Percentiles rank a stretch among this genome's conserved stretches.
Conservation (phyloP, 2,329 filamentous ascomycete genomes). For the Plenodomus tracheiphilus region DNA sequence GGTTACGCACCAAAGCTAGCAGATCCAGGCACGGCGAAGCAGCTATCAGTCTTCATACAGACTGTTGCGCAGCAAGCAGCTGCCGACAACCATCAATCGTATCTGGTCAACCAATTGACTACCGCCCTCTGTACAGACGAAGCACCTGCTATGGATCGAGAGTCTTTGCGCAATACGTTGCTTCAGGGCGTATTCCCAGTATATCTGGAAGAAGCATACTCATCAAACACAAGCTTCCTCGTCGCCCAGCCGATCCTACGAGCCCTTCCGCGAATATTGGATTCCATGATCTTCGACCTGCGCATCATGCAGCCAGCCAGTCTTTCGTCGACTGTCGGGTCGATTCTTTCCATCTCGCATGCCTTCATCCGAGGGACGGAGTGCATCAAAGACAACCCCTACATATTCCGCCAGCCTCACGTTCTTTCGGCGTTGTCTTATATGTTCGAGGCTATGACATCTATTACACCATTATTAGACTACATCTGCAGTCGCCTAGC, state of each 20-base stretch:
- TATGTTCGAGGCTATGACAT: slow-evolving; percentile 48
- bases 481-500: slow-evolving; percentile 48
- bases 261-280: slow-evolving; percentile 49
- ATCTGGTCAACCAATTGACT: slow-evolving; percentile 59
- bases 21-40: slow-evolving; percentile 54
- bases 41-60: slow-evolving; percentile 62
- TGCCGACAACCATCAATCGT: slow-evolving; percentile 59
- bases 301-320: slow-evolving; percentile 47
- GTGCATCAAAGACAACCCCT: slow-evolving; percentile 38
- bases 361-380: slow-evolving; percentile 44
- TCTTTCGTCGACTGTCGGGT: slow-evolving; percentile 41
- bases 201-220: slow-evolving; percentile 57
- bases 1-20: slow-evolving; percentile 60
- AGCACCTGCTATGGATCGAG: slow-evolving; percentile 42
- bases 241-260: slow-evolving; percentile 57
- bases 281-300: slow-evolving; percentile 51
- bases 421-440: slow-evolving; percentile 45
- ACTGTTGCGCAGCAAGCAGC: slow-evolving; percentile 62
- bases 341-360: slow-evolving; percentile 46
- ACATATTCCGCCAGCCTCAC: slow-evolving; percentile 44
- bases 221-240: slow-evolving; percentile 54
- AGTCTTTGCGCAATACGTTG: slow-evolving; percentile 56
- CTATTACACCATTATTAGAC: slow-evolving; percentile 49
- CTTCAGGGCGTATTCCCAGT: slow-evolving; percentile 60
- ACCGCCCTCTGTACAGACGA: slow-evolving; percentile 55